Conservation (phyloP, 2,329 filamentous ascomycete species). For the Pochonia chlamydosporia region DNA sequence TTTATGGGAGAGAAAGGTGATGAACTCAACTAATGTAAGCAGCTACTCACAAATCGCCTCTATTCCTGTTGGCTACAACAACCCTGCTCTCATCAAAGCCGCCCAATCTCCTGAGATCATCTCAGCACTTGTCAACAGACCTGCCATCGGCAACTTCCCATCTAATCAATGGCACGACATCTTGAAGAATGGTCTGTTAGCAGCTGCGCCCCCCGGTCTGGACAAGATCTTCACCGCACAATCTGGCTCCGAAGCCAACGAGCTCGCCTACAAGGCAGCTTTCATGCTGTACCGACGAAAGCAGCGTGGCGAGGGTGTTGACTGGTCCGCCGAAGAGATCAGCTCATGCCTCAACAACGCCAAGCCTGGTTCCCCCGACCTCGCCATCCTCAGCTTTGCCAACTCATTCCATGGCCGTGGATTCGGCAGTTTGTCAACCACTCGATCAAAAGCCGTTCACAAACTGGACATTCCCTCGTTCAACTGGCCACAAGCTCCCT, state of each 20-base stretch:
- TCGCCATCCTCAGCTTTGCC: conserved; percentile 87
- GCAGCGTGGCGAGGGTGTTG: conserved; percentile 69
- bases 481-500: conserved; percentile 88
- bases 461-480: conserved; percentile 93
- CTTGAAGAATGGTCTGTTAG: conserved; percentile 73
- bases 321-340: conserved; percentile 76
- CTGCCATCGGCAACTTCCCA: conserved; percentile 87
- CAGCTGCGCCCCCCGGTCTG: conserved; percentile 74
- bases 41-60: conserved; percentile 89
- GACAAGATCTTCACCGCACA: conserved; percentile 88
- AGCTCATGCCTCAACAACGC: conserved; percentile 73
- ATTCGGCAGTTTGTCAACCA: conserved; percentile 82
- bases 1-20: too few species aligned
- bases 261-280: conserved; percentile 90
- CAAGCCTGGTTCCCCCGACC: conserved; percentile 64
- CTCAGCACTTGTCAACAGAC: conserved; percentile 77
- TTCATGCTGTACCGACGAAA: conserved; percentile 89
- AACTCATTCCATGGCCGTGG: conserved; percentile 85
- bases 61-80: conserved; percentile 90
- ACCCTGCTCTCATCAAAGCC: conserved; percentile 64
- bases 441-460: conserved; percentile 88
- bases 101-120: conserved; percentile 74
- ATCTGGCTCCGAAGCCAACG: conserved; percentile 87
- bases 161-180: conserved; percentile 76
- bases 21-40: too few species aligned